Evolutionary conservation across 768 basidiomycete species (phyloP).

Genomic region (Podaxis rugospora): DNA sequence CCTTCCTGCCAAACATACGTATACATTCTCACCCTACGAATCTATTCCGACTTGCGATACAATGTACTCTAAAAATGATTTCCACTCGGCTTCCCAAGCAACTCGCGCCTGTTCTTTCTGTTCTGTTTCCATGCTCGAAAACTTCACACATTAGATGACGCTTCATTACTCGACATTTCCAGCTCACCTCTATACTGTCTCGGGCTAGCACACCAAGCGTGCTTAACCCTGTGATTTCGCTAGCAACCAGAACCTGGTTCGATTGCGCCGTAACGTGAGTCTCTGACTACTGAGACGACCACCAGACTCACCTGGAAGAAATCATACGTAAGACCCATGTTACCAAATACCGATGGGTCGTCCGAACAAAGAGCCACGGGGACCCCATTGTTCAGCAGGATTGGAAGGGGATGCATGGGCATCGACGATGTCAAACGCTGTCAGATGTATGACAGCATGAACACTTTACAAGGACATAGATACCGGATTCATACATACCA

Average conservation of each 20-base stretch:
- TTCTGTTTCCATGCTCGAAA: constrained; percentile 43
- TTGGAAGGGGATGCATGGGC: constrained; percentile 73
- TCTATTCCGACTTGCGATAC: constrained; percentile 11
- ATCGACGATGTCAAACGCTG: constrained; percentile 76
- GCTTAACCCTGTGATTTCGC: constrained; percentile 60
- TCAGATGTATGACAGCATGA: constrained; percentile 1
- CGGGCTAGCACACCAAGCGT: constrained; percentile 61
- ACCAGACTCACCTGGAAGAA: constrained; percentile 57
- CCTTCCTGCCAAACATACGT: constrained; percentile 21
- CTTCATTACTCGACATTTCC: not conserved
- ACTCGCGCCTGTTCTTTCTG: constrained; percentile 41
- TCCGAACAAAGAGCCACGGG: constrained; percentile 71
- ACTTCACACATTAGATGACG: constrained; percentile 25
- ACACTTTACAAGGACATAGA: not conserved
- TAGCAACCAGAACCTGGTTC: constrained; percentile 56
- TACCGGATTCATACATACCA: constrained; percentile 35
- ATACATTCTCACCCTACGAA: constrained; percentile 17
- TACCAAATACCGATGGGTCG: constrained; percentile 74
- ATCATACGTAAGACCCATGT: constrained; percentile 74
- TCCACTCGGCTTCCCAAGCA: constrained; percentile 48
- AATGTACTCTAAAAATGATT: constrained; percentile 34
- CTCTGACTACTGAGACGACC: not conserved
- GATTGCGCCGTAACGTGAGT: not conserved
- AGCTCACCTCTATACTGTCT: constrained; percentile 55
- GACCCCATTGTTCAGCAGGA: constrained; percentile 68